These are phyloP conservation scores for Corylus americana DNA, from an alignment of 306 rosid genomes.

Conservation along the genomic window DNA sequence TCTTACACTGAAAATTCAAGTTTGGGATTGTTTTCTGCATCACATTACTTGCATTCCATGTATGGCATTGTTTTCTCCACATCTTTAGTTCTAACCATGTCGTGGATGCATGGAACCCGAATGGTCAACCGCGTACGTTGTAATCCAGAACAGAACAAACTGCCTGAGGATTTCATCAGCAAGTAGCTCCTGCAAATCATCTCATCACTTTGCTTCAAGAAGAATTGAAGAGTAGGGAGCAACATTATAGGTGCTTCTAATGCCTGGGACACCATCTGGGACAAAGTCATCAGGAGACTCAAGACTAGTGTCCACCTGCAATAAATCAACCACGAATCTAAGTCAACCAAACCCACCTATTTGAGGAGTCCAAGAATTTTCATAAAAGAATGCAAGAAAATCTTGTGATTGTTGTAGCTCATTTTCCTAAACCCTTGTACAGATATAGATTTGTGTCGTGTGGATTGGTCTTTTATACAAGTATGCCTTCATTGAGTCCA, in stretches of 20 bases:
- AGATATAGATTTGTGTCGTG: too few relatives aligned
- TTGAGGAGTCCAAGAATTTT: neutral
- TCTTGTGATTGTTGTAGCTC: too few relatives aligned
- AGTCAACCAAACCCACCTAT: neutral
- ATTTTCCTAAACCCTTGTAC: too few relatives aligned
- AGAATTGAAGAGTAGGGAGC: slow-evolving; percentile 89
- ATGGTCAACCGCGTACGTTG: neutral
- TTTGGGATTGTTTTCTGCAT: neutral
- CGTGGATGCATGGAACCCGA: slow-evolving; percentile 19
- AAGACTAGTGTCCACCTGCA: slow-evolving; percentile 83
- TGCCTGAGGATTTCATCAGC: slow-evolving; percentile 13
- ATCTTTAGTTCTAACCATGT: slow-evolving; percentile 12
- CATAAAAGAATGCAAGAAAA: too few relatives aligned
- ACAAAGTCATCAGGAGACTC: slow-evolving; percentile 75
- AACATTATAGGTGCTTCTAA: slow-evolving; percentile 50
- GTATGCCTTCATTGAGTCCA: too few relatives aligned
- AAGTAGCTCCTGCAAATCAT: slow-evolving; percentile 26
- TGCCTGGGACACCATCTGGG: slow-evolving; percentile 55
- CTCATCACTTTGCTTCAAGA: slow-evolving; percentile 70
- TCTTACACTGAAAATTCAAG: neutral
- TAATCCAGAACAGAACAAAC: slow-evolving; percentile 14
- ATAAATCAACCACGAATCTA: neutral
- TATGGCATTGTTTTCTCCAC: slow-evolving; percentile 13
- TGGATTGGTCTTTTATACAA: too few relatives aligned
- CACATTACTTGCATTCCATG: neutral